These are phyloP conservation scores for Microcyclospora pomicola DNA, from an alignment of 2,329 filamentous ascomycete species.

Conservation along the genomic window DNA sequence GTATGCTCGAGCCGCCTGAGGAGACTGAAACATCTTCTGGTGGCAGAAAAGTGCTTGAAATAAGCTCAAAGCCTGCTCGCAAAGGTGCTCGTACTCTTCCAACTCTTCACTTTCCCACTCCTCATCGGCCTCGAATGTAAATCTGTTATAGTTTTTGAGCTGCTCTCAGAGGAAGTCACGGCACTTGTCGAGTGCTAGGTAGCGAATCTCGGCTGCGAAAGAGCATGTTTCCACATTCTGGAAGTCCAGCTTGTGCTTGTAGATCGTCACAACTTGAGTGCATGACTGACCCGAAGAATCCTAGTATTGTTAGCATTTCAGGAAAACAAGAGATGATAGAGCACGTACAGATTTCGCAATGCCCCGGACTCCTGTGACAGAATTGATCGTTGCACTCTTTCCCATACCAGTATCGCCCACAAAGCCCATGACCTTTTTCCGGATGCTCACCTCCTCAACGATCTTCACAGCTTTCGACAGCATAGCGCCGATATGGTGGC, in stretches of 20 bases:
- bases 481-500: background rate
- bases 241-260: background rate
- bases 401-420: conserved; percentile 5
- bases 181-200: conserved; percentile 2
- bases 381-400: background rate
- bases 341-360: too few relatives aligned
- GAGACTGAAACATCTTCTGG: conserved; percentile 3
- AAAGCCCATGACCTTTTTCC: conserved; percentile 2
- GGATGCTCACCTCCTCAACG: conserved; percentile 1
- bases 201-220: conserved; percentile 8
- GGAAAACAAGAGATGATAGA: too few relatives aligned
- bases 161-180: conserved; percentile 1
- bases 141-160: conserved; percentile 5
- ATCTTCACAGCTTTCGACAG: background rate
- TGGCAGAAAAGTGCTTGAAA: conserved; percentile 7
- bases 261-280: conserved; percentile 8
- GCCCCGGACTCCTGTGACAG: background rate
- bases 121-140: conserved; percentile 4
- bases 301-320: conserved; percentile 1
- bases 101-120: conserved; percentile 7
- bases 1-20: too few relatives aligned
- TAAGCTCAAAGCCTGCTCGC: conserved; percentile 1
- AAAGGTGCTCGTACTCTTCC: conserved; percentile 2
- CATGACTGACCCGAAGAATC: conserved; percentile 7
- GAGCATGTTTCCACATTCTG: conserved; percentile 2